Evolutionary conservation across 805 yeast species (phyloP), one percentile per base, ranked within the genome.

Genomic region (Debaryomyces prosopidis): DNA sequence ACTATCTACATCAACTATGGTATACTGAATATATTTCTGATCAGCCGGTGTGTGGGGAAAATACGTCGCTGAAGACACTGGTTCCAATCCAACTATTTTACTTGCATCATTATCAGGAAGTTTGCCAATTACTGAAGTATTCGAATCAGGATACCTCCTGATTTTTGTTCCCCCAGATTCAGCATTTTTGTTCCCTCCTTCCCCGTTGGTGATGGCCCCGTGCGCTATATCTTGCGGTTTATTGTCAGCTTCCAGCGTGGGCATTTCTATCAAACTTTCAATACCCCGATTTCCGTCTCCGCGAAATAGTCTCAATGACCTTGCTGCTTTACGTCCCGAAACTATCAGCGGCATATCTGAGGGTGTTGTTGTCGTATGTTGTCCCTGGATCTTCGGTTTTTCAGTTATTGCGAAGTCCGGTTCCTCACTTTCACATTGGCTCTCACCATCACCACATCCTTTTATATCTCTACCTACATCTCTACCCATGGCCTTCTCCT

Each of bases 61-160:
- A 57, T 84, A 85, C 0, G 88, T 82, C 0, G 89, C 89, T 1
- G 86, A 80, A 0, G 87, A 81, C 0, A 82, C 79, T 0, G 88
- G 87, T 47, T 84, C 85, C 37, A 80, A 53, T 0, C 64, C 53
- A 16, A 63, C 27, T 11, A 45, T 12, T 17, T 34, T 34, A n/a
- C 18, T 10, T n/a, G 37, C 42, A 52, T 19, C 60, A 7, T 38
- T 12, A 9, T 30, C 14, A 18, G 20, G 20, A 5, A 30, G 16
- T 30, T 30, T 30, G 16, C 14, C 7, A 2, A 4, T 30, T n/a
- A 30, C 16, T 11, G 33, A 6, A 12, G 14, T 30, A 8, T 11
- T 30, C 2, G 14, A 7, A 12, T 30, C 33, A 11, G 33, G 33
- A 6, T 6, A 12, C 6, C 6, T 6, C 12, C 33, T 12, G 16